A percentile compares a stretch with the other conserved stretches of the same genome.
Conservation (phyloP, 1,284 basidiomycete species). For the Melampsora americana region DNA sequence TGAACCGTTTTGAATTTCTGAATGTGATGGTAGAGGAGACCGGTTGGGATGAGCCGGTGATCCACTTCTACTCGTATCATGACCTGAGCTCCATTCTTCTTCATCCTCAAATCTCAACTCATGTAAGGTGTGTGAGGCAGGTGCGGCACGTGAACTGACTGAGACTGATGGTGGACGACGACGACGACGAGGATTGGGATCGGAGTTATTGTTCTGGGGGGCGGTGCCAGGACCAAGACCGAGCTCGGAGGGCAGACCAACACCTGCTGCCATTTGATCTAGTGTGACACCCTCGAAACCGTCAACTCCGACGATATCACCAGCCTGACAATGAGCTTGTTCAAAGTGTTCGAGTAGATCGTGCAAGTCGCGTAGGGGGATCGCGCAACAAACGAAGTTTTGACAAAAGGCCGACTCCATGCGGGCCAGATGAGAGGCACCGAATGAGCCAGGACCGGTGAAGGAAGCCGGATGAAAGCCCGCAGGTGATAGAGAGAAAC, state of each 20-base stretch:
- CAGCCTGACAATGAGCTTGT: conserved; percentile 23
- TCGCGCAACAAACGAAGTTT: conserved; percentile 41
- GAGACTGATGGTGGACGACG: neutral
- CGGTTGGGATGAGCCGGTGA: neutral
- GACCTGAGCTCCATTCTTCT: neutral
- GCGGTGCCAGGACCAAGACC: no score
- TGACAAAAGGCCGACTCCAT: conserved; percentile 39
- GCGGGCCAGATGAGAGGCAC: conserved; percentile 20
- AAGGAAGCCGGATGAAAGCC: conserved; percentile 25
- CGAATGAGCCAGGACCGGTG: conserved; percentile 27
- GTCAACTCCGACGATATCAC: neutral
- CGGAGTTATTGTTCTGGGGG: no score
- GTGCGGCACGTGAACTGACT: neutral
- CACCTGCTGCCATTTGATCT: neutral
- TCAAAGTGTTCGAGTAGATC: conserved; percentile 38
- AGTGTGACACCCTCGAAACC: neutral
- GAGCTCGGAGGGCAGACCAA: no score
- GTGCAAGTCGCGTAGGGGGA: conserved; percentile 25
- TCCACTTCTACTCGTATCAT: neutral
- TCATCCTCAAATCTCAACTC: neutral
- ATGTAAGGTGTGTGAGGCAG: neutral
- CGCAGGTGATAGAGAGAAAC: neutral
- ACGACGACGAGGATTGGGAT: no score
- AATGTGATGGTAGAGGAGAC: neutral
- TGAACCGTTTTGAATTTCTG: no score